A percentile compares a stretch with the other conserved stretches of the same genome.
Evolutionary conservation across 148 eudicot species (phyloP).

Genomic region (Persicaria maculosa): DNA sequence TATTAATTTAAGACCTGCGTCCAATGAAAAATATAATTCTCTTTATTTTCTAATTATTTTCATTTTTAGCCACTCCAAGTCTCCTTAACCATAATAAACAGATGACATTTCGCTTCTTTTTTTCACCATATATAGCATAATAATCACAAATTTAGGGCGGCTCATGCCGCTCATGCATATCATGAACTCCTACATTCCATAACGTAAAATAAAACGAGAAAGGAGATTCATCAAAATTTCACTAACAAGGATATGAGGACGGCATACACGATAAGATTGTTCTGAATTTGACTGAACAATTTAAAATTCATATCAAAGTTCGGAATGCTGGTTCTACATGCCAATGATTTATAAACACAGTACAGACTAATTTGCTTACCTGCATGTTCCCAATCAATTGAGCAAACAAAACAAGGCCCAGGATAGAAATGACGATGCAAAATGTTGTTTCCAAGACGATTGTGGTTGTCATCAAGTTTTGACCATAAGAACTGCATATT

Average conservation of each 20-base stretch:
- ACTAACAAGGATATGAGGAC: neutral
- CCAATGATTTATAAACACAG: neutral
- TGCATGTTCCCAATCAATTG: slow-evolving; percentile 72
- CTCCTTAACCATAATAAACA: neutral
- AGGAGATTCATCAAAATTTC: neutral
- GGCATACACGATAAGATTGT: neutral
- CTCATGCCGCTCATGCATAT: neutral
- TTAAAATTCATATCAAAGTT: neutral
- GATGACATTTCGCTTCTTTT: neutral
- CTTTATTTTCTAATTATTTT: neutral
- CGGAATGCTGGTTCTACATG: neutral
- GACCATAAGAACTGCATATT: slow-evolving; percentile 62
- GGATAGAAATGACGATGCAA: slow-evolving; percentile 48
- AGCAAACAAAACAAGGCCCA: slow-evolving; percentile 61
- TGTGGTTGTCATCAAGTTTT: slow-evolving; percentile 50
- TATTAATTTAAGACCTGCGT: neutral
- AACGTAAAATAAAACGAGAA: neutral
- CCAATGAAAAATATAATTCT: neutral
- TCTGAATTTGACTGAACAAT: neutral
- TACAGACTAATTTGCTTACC: slow-evolving; percentile 24
- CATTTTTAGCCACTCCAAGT: neutral
- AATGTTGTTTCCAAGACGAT: slow-evolving; percentile 49
- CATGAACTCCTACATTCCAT: neutral
- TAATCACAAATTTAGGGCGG: neutral
- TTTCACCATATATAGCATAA: neutral